Conservation (phyloP, 805 yeast genomes). For the Metschnikowia bowlesiae region DNA sequence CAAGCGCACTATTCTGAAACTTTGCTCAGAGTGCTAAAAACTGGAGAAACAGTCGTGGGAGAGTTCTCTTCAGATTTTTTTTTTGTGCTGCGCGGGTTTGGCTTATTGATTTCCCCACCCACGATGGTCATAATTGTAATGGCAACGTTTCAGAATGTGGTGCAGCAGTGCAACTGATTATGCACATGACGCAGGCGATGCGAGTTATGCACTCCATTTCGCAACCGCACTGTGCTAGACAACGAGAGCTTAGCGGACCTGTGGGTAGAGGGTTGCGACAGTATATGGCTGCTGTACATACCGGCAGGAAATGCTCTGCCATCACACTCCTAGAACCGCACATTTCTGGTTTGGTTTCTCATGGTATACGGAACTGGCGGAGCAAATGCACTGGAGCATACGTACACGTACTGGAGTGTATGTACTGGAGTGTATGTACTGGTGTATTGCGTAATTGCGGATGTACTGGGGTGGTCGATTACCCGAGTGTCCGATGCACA, state of each 20-base stretch:
- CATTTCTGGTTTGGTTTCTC: no score
- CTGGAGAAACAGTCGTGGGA: background rate
- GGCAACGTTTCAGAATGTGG: background rate
- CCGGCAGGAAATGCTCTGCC: no score
- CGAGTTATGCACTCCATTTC: background rate
- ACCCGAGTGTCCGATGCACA: no score
- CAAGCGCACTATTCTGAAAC: background rate
- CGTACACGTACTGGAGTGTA: no score
- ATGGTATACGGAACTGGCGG: no score
- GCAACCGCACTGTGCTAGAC: slow-evolving; percentile 1
- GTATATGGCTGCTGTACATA: background rate
- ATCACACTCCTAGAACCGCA: no score
- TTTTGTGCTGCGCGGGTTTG: background rate
- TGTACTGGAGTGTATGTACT: no score
- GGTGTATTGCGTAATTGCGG: no score
- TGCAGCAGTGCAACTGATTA: background rate
- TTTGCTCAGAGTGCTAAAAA: background rate
- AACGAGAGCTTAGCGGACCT: background rate
- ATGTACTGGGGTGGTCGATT: no score
- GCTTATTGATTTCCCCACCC: background rate
- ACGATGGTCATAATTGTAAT: background rate
- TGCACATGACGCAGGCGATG: slow-evolving; percentile 1
- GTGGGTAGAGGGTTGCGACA: background rate
- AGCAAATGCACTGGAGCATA: no score
- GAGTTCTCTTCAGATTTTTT: no score